Base-by-base conservation (phyloP, 1,139 yeast genomes). In the Geotrichum europaeum region DNA sequence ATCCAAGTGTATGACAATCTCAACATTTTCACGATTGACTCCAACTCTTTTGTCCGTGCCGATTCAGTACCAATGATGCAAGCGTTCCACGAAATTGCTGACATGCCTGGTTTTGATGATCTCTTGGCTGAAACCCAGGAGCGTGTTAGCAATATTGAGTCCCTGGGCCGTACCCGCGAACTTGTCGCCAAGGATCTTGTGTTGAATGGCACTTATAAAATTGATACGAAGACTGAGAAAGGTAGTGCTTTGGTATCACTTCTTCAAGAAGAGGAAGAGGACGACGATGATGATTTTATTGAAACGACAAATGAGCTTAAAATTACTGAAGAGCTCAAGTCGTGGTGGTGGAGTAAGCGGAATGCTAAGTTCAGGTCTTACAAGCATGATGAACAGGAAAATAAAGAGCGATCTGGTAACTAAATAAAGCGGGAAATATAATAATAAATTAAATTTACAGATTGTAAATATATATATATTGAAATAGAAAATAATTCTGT, bases 31-130 rank as follows among this genome's bases (percentile, higher is more conserved):
- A 87, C 96, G 1, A 83, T 89, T 60, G 95, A 89, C 72, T 83
- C 90, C 0, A 62, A 68, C 40, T 85, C 91, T 0, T 78, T 85
- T 62, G 96, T 89, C 2, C 76, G 87, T 50, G 94, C 96, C 0
- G 96, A 89, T 71, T 84, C 89, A 2, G 87, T 87, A 1, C 92
- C 95, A 1, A 88, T 89, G 96, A 87, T 89, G 96, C 81, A 92
- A 67, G 96, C 94, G 1, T 89, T 89, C 71, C 84, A 87, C 63
- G 96, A 89, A 68, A 86, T 89, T 59, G 87, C 87, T 0, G 75
- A 83, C 1, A 85, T 84, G 72, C 88, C 89, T 0, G 87, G 85
- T 24, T 89, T 89, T 68, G 86, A 86, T 60, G 82, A 84, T 60
- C 75, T 88, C n/a, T 74, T 89, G 49, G 80, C 81, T 20, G 89